A percentile compares a stretch with the other conserved stretches of the same genome.
These are phyloP conservation scores for Monilinia vaccinii-corymbosi DNA, from an alignment of 2,329 filamentous ascomycete species.

Conservation along the genomic window DNA sequence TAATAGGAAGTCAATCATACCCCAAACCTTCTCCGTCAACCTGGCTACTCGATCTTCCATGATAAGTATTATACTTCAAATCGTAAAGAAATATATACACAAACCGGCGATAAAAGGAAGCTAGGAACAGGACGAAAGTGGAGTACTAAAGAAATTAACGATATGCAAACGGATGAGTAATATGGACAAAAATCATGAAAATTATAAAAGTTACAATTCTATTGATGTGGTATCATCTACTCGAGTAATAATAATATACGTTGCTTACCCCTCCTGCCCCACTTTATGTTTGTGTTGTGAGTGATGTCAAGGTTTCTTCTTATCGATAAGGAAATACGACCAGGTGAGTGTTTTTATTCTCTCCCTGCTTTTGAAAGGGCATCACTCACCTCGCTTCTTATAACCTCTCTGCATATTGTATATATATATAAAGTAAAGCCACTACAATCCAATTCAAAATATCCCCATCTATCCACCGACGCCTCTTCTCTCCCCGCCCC, in stretches of 20 bases:
- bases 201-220: too few species aligned
- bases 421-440: constrained; percentile 17
- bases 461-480: not conserved
- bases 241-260: too few species aligned
- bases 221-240: too few species aligned
- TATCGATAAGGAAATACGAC: constrained; percentile 1
- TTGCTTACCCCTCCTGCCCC: constrained; percentile 1
- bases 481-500: too few species aligned
- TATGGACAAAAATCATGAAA: not conserved
- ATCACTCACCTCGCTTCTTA: not conserved
- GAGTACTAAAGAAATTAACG: not conserved
- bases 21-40: constrained; percentile 67
- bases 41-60: constrained; percentile 73
- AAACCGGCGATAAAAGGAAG: not conserved
- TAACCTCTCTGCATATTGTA: not conserved
- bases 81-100: not conserved
- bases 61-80: not conserved
- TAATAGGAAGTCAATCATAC: constrained; percentile 27
- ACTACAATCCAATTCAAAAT: constrained; percentile 4
- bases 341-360: not conserved
- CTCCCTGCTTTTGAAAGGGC: not conserved
- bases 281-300: not conserved
- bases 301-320: not conserved
- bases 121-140: not conserved
- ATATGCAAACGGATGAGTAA: not conserved